A percentile compares a stretch with the other conserved stretches of the same genome.
Conservation (phyloP, 805 yeast species). For the Ogataea kodamae region DNA sequence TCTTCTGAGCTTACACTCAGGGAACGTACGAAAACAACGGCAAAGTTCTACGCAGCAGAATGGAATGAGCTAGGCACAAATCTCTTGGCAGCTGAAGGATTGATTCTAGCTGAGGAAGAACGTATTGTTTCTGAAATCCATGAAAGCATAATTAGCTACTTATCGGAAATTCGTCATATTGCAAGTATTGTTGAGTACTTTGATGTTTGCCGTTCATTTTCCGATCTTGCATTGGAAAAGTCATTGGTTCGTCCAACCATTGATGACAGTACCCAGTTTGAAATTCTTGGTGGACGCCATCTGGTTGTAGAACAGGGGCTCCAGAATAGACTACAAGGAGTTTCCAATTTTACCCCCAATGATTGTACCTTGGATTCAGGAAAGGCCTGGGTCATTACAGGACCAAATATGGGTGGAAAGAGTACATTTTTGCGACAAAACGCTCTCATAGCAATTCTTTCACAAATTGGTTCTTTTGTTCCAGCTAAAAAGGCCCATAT, state of each 20-base stretch:
- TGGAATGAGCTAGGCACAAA: slow-evolving; percentile 52
- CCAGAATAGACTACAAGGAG: slow-evolving; percentile 37
- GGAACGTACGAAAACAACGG: slow-evolving; percentile 27
- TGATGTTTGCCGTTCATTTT: slow-evolving; percentile 73
- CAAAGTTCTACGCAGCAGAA: slow-evolving; percentile 39
- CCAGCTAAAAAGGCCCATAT: slow-evolving; percentile 63
- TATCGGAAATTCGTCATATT: slow-evolving; percentile 44
- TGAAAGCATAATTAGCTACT: slow-evolving; percentile 39
- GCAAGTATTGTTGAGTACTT: slow-evolving; percentile 55
- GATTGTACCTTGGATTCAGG: slow-evolving; percentile 35
- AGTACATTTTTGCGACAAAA: slow-evolving; percentile 73
- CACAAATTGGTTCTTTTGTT: slow-evolving; percentile 71
- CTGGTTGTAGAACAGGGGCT: slow-evolving; percentile 80
- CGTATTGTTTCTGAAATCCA: slow-evolving; percentile 49
- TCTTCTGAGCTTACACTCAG: slow-evolving; percentile 13
- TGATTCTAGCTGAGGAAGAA: slow-evolving; percentile 55
- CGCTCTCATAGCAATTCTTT: slow-evolving; percentile 63
- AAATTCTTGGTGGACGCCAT: slow-evolving; percentile 71
- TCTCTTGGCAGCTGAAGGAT: slow-evolving; percentile 42
- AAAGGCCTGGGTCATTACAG: slow-evolving; percentile 64
- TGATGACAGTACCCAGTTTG: slow-evolving; percentile 43
- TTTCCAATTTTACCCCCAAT: slow-evolving; percentile 46
- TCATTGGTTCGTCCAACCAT: slow-evolving; percentile 64
- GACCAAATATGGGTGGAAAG: slow-evolving; percentile 89
- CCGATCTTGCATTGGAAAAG: slow-evolving; percentile 65